Conservation (phyloP, 2,329 filamentous ascomycete genomes). For the Trichoderma brevicompactum region DNA sequence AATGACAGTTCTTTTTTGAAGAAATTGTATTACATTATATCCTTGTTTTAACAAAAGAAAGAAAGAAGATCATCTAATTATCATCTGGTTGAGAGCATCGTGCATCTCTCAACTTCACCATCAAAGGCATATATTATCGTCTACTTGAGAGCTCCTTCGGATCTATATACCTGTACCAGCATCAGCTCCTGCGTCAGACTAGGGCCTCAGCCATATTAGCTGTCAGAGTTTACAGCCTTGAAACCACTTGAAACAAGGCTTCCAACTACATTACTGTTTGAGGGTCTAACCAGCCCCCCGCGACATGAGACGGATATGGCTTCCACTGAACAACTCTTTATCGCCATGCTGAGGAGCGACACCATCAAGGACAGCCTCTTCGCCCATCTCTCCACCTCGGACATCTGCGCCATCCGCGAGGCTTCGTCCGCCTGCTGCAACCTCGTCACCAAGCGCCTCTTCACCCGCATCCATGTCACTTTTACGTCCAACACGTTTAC, state of each 20-base stretch:
- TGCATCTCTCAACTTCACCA: not conserved
- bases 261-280: not conserved
- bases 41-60: not conserved
- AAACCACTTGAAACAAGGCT: not conserved
- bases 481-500: constrained; percentile 79
- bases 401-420: constrained; percentile 65
- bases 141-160: not conserved
- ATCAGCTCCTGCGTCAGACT: not conserved
- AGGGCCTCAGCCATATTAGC: not conserved
- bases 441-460: constrained; percentile 70
- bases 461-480: constrained; percentile 69
- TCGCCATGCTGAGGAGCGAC: constrained; percentile 60
- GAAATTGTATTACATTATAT: not conserved
- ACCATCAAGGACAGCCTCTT: constrained; percentile 56
- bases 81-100: not conserved
- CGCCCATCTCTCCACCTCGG: constrained; percentile 52
- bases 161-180: not conserved
- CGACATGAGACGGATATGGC: constrained; percentile 60
- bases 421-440: constrained; percentile 72
- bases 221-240: not conserved
- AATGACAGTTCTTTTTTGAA: not conserved
- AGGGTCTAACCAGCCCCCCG: constrained; percentile 24
- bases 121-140: not conserved
- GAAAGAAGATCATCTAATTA: not conserved
- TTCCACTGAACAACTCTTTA: constrained; percentile 53